Conservation (phyloP, 805 yeast species). For the Cyberlindnera veronae region DNA sequence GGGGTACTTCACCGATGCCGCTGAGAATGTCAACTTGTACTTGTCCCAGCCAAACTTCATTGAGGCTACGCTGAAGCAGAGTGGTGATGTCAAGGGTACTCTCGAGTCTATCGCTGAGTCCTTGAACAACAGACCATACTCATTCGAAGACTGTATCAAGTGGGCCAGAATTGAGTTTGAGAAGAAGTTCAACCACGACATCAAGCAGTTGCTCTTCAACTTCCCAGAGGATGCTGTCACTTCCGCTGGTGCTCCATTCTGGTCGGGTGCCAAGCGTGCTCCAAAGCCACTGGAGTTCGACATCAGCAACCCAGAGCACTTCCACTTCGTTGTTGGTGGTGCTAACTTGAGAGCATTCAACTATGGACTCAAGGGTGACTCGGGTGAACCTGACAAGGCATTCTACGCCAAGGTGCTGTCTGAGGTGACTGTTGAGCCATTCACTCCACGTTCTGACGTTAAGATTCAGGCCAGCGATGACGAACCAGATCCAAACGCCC, state of each 20-base stretch:
- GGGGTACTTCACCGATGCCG: conserved; percentile 86
- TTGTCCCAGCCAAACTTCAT: conserved; percentile 89
- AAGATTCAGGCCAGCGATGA: conserved; percentile 81
- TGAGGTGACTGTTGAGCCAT: conserved; percentile 52
- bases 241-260: conserved; percentile 86
- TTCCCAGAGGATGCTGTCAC: conserved; percentile 95
- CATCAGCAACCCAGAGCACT: conserved; percentile 69
- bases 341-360: conserved; percentile 90
- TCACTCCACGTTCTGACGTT: conserved; percentile 70
- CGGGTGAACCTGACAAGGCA: conserved; percentile 44
- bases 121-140: conserved; percentile 77
- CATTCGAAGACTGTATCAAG: conserved; percentile 87
- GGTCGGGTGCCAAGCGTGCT: conserved; percentile 98
- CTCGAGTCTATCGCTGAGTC: conserved; percentile 76
- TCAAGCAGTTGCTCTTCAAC: conserved; percentile 84
- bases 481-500: conserved; percentile 84
- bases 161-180: conserved; percentile 96
- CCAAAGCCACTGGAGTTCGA: conserved; percentile 85
- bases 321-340: conserved; percentile 79
- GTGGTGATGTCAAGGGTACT: conserved; percentile 86
- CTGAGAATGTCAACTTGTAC: conserved; percentile 89
- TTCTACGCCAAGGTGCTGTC: conserved; percentile 53
- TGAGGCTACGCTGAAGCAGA: conserved; percentile 85
- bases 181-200: conserved; percentile 78
- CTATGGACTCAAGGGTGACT: conserved; percentile 82